A percentile compares a stretch with the other conserved stretches of the same genome.
Conservation (phyloP, 305 asterid species). For the Fraxinus nigra region DNA sequence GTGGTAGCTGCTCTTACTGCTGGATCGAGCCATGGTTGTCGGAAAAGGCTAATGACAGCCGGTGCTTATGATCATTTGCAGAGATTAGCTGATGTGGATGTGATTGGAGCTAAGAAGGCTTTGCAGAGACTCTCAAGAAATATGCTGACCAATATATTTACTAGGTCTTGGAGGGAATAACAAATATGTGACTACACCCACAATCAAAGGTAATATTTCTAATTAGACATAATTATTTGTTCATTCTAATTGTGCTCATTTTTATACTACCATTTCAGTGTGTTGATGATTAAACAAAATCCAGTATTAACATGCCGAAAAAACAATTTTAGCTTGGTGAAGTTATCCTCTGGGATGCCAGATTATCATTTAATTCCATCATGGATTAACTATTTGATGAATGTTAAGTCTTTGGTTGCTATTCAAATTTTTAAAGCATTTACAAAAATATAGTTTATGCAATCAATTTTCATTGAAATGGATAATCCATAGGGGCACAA, state of each 20-base stretch:
- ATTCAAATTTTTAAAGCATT: constrained; percentile 3
- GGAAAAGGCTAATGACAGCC: constrained; percentile 65
- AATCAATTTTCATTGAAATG: constrained; percentile 7
- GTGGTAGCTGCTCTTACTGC: constrained; percentile 72
- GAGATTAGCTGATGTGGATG: constrained; percentile 62
- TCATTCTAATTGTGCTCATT: constrained; percentile 7
- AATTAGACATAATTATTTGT: neutral
- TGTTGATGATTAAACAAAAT: neutral
- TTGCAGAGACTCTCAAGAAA: constrained; percentile 83
- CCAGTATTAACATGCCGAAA: neutral
- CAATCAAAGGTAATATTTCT: constrained; percentile 42
- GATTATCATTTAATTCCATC: constrained; percentile 9
- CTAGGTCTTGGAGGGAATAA: constrained; percentile 70
- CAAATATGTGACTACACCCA: constrained; percentile 26
- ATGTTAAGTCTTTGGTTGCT: neutral
- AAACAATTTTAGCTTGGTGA: constrained; percentile 3
- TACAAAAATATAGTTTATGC: constrained; percentile 4
- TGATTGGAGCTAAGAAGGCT: constrained; percentile 81
- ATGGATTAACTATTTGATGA: constrained; percentile 17
- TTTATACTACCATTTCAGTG: neutral
- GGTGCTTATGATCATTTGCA: constrained; percentile 70
- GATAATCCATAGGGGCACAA: neutral
- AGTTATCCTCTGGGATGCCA: constrained; percentile 1
- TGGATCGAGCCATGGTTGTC: constrained; percentile 85
- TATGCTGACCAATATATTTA: constrained; percentile 63